phyloP scores from a whole-genome alignment of 257 asterid genomes.

The Verbena officinalis region DNA sequence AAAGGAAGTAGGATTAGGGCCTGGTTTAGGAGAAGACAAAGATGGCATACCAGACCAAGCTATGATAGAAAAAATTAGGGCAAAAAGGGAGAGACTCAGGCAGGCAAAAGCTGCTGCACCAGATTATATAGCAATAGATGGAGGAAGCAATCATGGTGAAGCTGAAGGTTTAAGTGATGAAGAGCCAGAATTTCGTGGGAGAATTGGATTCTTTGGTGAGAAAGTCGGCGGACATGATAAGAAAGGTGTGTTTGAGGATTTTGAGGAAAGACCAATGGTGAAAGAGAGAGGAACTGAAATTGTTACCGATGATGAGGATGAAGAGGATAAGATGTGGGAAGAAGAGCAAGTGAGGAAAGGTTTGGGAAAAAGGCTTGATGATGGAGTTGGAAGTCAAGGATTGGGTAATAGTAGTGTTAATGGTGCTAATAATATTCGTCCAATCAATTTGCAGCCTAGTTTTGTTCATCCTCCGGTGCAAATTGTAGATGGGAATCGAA shows the following conservation, averaged over 20 bases:
- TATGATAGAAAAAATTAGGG: conserved; percentile 72
- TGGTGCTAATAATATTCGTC: conserved; percentile 39
- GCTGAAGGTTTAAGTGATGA: conserved; percentile 96
- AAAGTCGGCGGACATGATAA: conserved; percentile 52
- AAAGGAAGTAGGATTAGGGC: conserved; percentile 50
- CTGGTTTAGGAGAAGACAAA: conserved; percentile 41
- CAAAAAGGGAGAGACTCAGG: conserved; percentile 90
- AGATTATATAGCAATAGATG: conserved; percentile 85
- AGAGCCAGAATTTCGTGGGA: conserved; percentile 86
- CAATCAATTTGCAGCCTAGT: conserved; percentile 43
- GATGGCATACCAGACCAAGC: conserved; percentile 72
- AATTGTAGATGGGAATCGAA: conserved; percentile 33
- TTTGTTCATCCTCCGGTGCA: conserved; percentile 49
- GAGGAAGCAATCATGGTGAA: conserved; percentile 96
- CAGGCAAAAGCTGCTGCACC: conserved; percentile 80
- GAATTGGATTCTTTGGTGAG: conserved; percentile 88
- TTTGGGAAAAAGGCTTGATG: conserved; percentile 87
- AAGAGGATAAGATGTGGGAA: conserved; percentile 96
- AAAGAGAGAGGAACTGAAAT: conserved; percentile 48
- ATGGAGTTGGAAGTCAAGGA: conserved; percentile 56
- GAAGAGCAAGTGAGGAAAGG: conserved; percentile 97
- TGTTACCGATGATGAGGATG: conserved; percentile 68
- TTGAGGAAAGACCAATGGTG: conserved; percentile 57
- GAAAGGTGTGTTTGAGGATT: conserved; percentile 88
- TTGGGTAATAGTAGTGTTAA: conserved; percentile 36